Base-by-base conservation (phyloP, 2,329 filamentous ascomycete species). In the Trichocomaceae sp. region DNA sequence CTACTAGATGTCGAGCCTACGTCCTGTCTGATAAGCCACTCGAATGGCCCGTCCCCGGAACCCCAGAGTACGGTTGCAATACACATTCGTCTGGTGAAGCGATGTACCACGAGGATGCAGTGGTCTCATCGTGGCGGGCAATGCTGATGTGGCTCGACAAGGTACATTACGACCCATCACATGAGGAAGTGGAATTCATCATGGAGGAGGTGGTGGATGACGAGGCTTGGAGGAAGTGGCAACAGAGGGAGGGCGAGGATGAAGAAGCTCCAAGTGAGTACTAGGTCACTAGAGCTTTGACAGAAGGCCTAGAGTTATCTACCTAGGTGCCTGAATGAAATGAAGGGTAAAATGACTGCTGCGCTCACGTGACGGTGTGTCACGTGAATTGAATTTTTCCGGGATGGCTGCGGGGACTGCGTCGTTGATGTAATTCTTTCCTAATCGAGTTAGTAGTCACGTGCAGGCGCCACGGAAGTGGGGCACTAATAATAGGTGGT, bases 51-150 rank as follows among this genome's bases (percentile, higher is more conserved):
- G 68, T 89, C 6, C 72, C 79, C 0, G 79, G 80, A 0, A 73
- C 79, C 1, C 64, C 75, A 1, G 78, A 79, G 9, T 74, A 80
- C 44, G 85, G 86, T 5, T 86, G 82, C 59, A 86, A 86, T 4
- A 79, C 83, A 58, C 86, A 86, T 69, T 85, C 85, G n/a, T 80
- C 84, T 1, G 85, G 85, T 3, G 82, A 87, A 58, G 62, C 70
- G 1, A 65, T 76, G 33, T 76, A 83, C 63, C 72, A 73, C 7
- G 88, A 95, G 67, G 74, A 76, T 37, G 79, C 88, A 58, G 77
- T 91, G 51, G 74, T 85, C 12, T 67, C 66, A 10, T 78, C 80
- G 0, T 79, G 82, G 59, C 62, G 66, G 12, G 67, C 73, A 2
- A 79, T 88, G 23, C 68, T 89, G 2, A 68, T 72, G 39, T 90